These are phyloP conservation scores for Pseudotsuga menziesii DNA, from an alignment of 75 land plant genomes.

Conservation along the genomic window DNA sequence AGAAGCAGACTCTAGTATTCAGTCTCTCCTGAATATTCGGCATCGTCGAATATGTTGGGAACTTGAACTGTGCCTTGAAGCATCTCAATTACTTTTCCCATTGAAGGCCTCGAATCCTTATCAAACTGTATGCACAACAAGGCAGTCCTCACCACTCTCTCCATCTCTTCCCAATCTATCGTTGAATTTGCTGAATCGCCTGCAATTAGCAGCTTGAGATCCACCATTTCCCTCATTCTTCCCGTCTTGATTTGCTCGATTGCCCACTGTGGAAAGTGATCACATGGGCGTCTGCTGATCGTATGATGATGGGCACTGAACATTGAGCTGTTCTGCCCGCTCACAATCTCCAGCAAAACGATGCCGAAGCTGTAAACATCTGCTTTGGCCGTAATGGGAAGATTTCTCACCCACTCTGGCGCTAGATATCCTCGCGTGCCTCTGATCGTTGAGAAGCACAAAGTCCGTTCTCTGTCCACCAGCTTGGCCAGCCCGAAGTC, in stretches of 20 bases:
- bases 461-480: conserved; percentile 16
- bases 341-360: conserved; percentile 19
- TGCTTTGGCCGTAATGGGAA: conserved; percentile 24
- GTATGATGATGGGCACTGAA: conserved; percentile 8
- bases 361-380: conserved; percentile 39
- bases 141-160: conserved; percentile 48
- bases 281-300: neutral
- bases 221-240: conserved; percentile 4
- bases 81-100: no score
- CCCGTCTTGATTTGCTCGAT: neutral
- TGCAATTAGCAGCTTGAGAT: neutral
- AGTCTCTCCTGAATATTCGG: no score
- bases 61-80: neutral
- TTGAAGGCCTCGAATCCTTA: conserved; percentile 52
- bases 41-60: no score
- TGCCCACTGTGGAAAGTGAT: conserved; percentile 4
- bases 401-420: conserved; percentile 19
- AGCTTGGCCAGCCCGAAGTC: conserved; percentile 35
- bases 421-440: conserved; percentile 40
- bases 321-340: conserved; percentile 6
- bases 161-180: conserved; percentile 14
- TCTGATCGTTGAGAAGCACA: conserved; percentile 19
- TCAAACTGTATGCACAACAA: conserved; percentile 70
- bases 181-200: conserved; percentile 35
- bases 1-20: no score